Evolutionary conservation across 2,329 filamentous ascomycete genomes (phyloP).

Genomic region (Coleophoma crateriformis): DNA sequence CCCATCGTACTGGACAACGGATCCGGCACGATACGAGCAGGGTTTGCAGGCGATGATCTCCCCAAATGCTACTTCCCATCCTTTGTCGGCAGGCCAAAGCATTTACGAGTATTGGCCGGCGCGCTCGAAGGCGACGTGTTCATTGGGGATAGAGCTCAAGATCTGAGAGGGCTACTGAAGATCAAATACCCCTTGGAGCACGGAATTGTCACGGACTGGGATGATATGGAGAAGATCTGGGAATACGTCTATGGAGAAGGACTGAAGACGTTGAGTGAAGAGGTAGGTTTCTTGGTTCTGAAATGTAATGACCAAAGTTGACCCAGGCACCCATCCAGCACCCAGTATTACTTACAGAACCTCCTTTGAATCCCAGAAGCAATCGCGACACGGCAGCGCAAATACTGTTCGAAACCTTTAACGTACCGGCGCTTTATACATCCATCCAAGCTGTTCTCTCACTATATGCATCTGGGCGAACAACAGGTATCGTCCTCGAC

Average conservation of each 20-base stretch:
- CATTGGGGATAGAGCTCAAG: slow-evolving; percentile 84
- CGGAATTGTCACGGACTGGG: slow-evolving; percentile 98
- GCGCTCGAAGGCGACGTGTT: slow-evolving; percentile 96
- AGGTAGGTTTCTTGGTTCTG: slow-evolving; percentile 48
- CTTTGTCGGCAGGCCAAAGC: slow-evolving; percentile 93
- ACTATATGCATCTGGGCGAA: slow-evolving; percentile 90
- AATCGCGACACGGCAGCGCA: slow-evolving; percentile 96
- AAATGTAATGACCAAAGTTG: background rate
- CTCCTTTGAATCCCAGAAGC: slow-evolving; percentile 87
- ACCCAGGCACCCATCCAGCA: slow-evolving; percentile 47
- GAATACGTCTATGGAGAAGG: slow-evolving; percentile 96
- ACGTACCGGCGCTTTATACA: slow-evolving; percentile 92
- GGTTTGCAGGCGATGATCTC: slow-evolving; percentile 91
- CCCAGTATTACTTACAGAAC: slow-evolving; percentile 92
- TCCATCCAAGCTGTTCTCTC: slow-evolving; percentile 97
- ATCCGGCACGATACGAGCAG: slow-evolving; percentile 93
- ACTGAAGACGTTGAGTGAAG: slow-evolving; percentile 93
- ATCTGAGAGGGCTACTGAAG: slow-evolving; percentile 88
- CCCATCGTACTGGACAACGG: slow-evolving; percentile 99
- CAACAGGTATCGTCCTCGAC: slow-evolving; percentile 92
- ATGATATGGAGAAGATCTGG: slow-evolving; percentile 99
- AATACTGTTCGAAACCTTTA: slow-evolving; percentile 98
- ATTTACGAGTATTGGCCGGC: slow-evolving; percentile 89
- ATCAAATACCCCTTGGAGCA: slow-evolving; percentile 95
- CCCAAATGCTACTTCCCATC: slow-evolving; percentile 98